These are phyloP conservation scores for Colletotrichum sojae DNA, from an alignment of 2,329 filamentous ascomycete species.

Conservation along the genomic window DNA sequence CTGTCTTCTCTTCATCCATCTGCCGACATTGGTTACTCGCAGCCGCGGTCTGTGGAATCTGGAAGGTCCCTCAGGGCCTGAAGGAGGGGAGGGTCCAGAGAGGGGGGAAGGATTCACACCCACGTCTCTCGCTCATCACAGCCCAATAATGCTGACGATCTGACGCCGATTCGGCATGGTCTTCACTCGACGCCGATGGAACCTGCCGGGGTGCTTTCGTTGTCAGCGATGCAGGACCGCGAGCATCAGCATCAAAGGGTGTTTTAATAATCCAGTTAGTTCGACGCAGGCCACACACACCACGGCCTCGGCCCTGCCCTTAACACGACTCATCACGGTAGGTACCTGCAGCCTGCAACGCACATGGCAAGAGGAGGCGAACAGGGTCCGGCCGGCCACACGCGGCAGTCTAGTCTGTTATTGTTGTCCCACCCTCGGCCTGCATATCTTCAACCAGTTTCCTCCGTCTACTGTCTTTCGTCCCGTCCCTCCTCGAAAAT, in stretches of 20 bases:
- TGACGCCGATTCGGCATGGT: slow-evolving; percentile 14
- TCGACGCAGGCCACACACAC: too few species aligned
- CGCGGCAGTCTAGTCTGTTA: not conserved
- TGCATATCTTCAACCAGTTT: slow-evolving; percentile 33
- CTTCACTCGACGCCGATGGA: slow-evolving; percentile 12
- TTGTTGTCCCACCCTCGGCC: slow-evolving; percentile 5
- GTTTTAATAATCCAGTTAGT: not conserved
- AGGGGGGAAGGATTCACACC: slow-evolving; percentile 12
- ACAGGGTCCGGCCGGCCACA: slow-evolving; percentile 6
- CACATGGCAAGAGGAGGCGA: not conserved
- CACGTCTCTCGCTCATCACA: slow-evolving; percentile 10
- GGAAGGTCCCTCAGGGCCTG: not conserved
- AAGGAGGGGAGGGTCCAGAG: not conserved
- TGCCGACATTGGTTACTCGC: slow-evolving; percentile 29
- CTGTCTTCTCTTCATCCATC: slow-evolving; percentile 8
- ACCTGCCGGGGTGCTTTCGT: slow-evolving; percentile 8
- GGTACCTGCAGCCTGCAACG: slow-evolving; percentile 3
- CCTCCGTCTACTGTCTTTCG: slow-evolving; percentile 15
- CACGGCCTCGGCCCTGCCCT: slow-evolving; percentile 3
- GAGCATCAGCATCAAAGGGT: slow-evolving; percentile 25
- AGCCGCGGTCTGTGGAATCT: slow-evolving; percentile 4
- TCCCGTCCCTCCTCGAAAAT: slow-evolving; percentile 19
- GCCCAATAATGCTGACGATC: slow-evolving; percentile 19
- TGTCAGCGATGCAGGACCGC: slow-evolving; percentile 20
- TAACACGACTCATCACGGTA: not conserved